Conservation (phyloP, 1,284 basidiomycete species). For the Cryptococcus wingfieldii region DNA sequence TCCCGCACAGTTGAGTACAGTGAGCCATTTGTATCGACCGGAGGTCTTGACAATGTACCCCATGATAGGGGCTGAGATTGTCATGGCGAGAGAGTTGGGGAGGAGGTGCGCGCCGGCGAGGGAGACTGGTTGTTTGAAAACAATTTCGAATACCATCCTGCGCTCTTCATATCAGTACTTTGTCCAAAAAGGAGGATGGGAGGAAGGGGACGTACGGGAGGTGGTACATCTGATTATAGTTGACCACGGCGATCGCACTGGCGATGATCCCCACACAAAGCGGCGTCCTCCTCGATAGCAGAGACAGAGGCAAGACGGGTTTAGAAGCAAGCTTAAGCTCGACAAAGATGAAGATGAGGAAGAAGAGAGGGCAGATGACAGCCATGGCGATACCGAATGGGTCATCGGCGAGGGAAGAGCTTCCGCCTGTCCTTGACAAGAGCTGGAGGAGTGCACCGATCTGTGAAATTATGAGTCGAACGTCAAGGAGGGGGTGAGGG, state of each 20-base stretch:
- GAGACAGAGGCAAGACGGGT: slow-evolving; percentile 27
- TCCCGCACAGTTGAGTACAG: slow-evolving; percentile 19
- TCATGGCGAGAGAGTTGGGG: slow-evolving; percentile 28
- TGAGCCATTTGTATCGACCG: slow-evolving; percentile 25
- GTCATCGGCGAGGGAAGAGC: slow-evolving; percentile 10
- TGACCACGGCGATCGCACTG: slow-evolving; percentile 26
- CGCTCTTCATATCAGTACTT: not conserved
- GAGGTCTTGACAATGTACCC: slow-evolving; percentile 21
- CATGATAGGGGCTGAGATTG: slow-evolving; percentile 23
- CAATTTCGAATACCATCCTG: slow-evolving; percentile 30
- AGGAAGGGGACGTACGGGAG: slow-evolving; percentile 15
- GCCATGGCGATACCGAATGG: slow-evolving; percentile 9
- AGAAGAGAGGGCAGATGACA: slow-evolving; percentile 7
- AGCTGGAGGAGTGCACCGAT: slow-evolving; percentile 24
- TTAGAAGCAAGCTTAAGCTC: slow-evolving; percentile 21
- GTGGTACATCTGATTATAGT: slow-evolving; percentile 36
- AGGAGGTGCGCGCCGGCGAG: slow-evolving; percentile 26
- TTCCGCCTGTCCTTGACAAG: slow-evolving; percentile 9
- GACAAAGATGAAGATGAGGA: slow-evolving; percentile 24
- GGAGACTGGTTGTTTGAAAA: slow-evolving; percentile 18
- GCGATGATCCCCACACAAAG: slow-evolving; percentile 30
- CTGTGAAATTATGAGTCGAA: not conserved
- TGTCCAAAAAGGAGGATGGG: not conserved
- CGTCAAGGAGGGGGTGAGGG: too few species aligned
- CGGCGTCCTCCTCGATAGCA: slow-evolving; percentile 18